Evolutionary conservation across 306 rosid species (phyloP).

Genomic region (Glycine soja): DNA sequence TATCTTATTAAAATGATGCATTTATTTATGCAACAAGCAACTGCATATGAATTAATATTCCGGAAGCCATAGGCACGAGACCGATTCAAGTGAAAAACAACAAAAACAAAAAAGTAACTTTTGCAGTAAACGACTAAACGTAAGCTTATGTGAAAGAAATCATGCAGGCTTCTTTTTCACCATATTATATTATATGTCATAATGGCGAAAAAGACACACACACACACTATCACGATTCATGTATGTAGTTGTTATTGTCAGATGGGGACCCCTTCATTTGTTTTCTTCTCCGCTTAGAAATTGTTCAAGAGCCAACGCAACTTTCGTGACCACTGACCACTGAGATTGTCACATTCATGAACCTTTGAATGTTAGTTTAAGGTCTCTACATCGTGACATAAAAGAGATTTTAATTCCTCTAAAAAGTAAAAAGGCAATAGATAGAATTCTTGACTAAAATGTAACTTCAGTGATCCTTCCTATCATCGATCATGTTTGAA

Average conservation of each 20-base stretch:
- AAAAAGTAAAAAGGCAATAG: background rate
- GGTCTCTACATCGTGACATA: conserved; percentile 40
- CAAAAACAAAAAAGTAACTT: background rate
- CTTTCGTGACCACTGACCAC: conserved; percentile 51
- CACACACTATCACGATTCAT: background rate
- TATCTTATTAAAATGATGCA: too few relatives aligned
- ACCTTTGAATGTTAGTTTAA: conserved; percentile 44
- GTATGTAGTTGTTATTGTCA: conserved; percentile 24
- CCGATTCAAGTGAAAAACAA: conserved; percentile 1
- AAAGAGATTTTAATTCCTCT: background rate
- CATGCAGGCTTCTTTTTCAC: conserved; percentile 15
- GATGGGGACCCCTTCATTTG: conserved; percentile 17
- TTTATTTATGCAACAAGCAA: too few relatives aligned
- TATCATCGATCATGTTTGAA: background rate
- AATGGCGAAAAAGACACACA: conserved; percentile 32
- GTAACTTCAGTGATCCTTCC: conserved; percentile 9
- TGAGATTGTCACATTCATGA: conserved; percentile 10
- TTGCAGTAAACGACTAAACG: background rate
- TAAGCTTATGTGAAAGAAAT: conserved; percentile 28
- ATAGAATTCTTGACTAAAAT: background rate
- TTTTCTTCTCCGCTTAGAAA: conserved; percentile 34
- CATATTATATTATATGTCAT: background rate
- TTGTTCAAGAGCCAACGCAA: conserved; percentile 46
- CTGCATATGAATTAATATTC: too few relatives aligned
- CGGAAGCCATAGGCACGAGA: background rate